Evolutionary conservation across 306 rosid species (phyloP).

Genomic region (Pyrus bretschneideri): DNA sequence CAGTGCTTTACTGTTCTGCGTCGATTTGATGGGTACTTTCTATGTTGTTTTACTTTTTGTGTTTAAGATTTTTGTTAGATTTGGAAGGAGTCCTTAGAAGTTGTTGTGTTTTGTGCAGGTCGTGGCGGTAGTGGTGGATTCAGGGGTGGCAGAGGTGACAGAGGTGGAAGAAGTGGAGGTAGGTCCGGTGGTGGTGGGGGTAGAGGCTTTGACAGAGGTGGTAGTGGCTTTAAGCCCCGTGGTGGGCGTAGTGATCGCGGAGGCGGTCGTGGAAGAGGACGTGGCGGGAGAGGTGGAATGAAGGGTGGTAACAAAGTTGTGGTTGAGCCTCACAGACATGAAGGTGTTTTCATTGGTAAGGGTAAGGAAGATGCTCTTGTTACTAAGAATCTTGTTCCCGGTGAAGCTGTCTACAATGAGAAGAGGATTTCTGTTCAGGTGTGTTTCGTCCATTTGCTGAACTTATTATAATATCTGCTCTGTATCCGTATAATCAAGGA

Average conservation of each 20-base stretch:
- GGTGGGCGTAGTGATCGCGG: conserved; percentile 31
- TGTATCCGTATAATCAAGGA: not conserved
- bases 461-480: not conserved
- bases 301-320: conserved; percentile 46
- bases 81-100: not conserved
- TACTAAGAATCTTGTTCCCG: conserved; percentile 78
- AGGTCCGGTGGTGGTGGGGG: conserved; percentile 19
- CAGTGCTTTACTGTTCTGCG: not conserved
- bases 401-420: conserved; percentile 89
- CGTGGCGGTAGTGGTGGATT: conserved; percentile 44
- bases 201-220: conserved; percentile 26
- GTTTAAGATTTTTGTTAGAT: not conserved
- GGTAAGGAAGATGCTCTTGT: conserved; percentile 94
- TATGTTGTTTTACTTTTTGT: not conserved
- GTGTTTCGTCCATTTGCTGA: not conserved
- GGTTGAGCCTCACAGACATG: conserved; percentile 60
- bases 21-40: not conserved
- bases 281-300: conserved; percentile 33
- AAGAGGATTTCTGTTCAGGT: conserved; percentile 81
- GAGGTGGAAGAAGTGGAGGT: conserved; percentile 31
- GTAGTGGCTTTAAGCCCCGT: conserved; percentile 3
- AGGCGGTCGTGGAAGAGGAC: conserved; percentile 22
- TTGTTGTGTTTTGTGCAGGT: conserved; percentile 19
- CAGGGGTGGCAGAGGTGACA: conserved; percentile 34
- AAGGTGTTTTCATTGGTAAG: conserved; percentile 79